Evolutionary conservation across 345 rosid species (phyloP).

Genomic region (Mercurialis annua): DNA sequence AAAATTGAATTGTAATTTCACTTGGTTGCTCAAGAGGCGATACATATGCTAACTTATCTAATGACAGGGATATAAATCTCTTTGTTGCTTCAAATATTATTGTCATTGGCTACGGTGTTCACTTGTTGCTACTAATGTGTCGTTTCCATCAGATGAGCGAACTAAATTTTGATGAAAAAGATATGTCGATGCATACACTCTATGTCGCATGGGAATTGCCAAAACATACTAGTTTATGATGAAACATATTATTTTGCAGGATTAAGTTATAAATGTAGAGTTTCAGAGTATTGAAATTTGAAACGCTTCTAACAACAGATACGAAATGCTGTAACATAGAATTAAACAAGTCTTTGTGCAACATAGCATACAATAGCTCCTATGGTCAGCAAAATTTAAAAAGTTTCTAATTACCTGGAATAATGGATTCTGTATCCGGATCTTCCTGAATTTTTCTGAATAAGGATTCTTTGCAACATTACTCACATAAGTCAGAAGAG

Average conservation of each 20-base stretch:
- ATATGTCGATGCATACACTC: not conserved
- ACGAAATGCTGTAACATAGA: too few species aligned
- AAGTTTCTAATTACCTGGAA: conserved; percentile 48
- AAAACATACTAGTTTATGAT: too few species aligned
- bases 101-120: not conserved
- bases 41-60: not conserved
- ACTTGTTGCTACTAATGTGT: not conserved
- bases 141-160: not conserved
- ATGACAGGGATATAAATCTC: not conserved
- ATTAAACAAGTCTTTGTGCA: too few species aligned
- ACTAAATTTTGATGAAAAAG: not conserved
- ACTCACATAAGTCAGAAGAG: conserved; percentile 60
- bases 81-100: not conserved
- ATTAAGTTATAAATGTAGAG: too few species aligned
- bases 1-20: not conserved
- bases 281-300: too few species aligned
- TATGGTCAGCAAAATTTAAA: not conserved
- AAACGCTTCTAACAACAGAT: too few species aligned
- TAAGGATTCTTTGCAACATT: conserved; percentile 56
- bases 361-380: too few species aligned
- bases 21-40: not conserved
- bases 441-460: conserved; percentile 66
- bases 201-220: too few species aligned
- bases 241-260: too few species aligned
- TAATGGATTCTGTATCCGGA: conserved; percentile 51